Percentiles rank a stretch among this genome's conserved stretches.
Conservation (phyloP, 305 asterid species). For the Solanum hybrid region DNA sequence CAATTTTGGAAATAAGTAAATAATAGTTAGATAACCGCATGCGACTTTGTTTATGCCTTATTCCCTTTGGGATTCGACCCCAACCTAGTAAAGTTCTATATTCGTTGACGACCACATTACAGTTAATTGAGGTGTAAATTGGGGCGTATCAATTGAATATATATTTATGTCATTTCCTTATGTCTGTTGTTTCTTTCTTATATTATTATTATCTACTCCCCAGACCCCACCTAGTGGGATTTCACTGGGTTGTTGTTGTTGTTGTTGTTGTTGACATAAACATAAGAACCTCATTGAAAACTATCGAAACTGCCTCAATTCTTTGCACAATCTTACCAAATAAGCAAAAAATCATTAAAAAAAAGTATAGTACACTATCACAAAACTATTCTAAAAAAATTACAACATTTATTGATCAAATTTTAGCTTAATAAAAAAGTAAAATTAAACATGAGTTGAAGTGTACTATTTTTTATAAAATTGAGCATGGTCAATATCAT, state of each 20-base stretch:
- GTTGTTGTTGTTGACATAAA: no score
- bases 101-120: not conserved
- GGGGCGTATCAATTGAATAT: not conserved
- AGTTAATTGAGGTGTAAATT: not conserved
- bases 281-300: not conserved
- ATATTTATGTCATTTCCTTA: not conserved
- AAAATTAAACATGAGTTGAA: not conserved
- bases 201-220: not conserved
- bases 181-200: not conserved
- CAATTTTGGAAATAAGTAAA: no score
- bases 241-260: no score
- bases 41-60: not conserved
- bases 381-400: not conserved
- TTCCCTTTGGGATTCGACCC: not conserved
- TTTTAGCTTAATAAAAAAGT: not conserved
- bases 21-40: not conserved
- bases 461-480: not conserved
- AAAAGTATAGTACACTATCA: not conserved
- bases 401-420: not conserved
- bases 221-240: no score
- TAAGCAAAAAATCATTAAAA: not conserved
- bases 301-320: not conserved
- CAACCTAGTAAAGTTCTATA: not conserved
- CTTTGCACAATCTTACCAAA: not conserved
- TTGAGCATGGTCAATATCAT: not conserved